Percentiles rank a stretch among this genome's conserved stretches.
Evolutionary conservation across 1,284 basidiomycete genomes (phyloP).

Genomic region (Gyrodon tennesseensis): DNA sequence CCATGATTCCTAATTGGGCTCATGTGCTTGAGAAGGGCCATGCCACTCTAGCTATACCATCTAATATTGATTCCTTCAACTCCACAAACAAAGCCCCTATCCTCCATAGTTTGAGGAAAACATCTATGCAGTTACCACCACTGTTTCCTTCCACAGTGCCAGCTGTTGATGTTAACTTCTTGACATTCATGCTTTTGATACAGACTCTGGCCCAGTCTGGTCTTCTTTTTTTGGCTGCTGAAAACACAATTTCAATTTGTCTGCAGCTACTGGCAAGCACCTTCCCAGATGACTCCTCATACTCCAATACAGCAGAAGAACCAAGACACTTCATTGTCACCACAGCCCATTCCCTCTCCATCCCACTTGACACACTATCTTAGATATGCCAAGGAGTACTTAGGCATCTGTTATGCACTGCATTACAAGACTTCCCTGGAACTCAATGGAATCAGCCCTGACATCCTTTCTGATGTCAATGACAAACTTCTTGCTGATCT

Average conservation of each 20-base stretch:
- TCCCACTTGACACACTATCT: background rate
- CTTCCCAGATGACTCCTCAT: background rate
- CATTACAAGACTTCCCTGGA: background rate
- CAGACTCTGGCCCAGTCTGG: conserved; percentile 1
- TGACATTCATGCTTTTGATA: conserved; percentile 12
- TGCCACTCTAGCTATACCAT: background rate
- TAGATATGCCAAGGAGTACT: conserved; percentile 1
- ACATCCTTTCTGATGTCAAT: conserved; percentile 21
- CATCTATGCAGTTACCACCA: background rate
- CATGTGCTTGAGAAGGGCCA: background rate
- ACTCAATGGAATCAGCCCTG: conserved; percentile 6
- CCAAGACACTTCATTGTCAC: background rate
- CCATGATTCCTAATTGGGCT: conserved; percentile 23
- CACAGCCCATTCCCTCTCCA: background rate
- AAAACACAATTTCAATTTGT: too few species aligned
- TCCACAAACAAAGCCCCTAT: conserved; percentile 11
- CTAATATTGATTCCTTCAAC: conserved; percentile 23
- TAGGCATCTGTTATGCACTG: background rate
- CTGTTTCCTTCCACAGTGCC: background rate
- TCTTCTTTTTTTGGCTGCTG: conserved; percentile 1
- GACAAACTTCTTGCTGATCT: conserved; percentile 13
- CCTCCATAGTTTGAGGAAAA: background rate
- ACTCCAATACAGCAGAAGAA: background rate
- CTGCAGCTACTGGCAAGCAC: background rate
- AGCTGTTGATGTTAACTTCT: conserved; percentile 8